Base-by-base conservation (phyloP, 2,329 filamentous ascomycete genomes). In the Metarhizium humberi region DNA sequence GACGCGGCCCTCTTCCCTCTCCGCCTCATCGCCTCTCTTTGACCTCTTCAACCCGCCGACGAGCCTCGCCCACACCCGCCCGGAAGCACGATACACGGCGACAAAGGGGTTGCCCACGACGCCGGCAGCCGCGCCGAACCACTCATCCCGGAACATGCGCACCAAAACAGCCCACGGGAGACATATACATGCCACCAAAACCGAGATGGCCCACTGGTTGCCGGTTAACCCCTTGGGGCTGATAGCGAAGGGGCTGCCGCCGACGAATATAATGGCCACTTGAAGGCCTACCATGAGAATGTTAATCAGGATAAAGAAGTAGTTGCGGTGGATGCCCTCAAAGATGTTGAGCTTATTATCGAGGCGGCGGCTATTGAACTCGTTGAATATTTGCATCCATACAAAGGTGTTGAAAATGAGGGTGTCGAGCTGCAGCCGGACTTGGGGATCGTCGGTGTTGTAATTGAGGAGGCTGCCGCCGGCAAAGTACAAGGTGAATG, bases 331-430 rank as follows among this genome's bases (percentile, higher is more conserved):
- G 56, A 95, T 82, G 55, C 88, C 88, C 69, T 95, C 90, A 56
- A 95, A 90, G 56, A 95, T 86, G 69, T 95, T 95, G 74, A 94
- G 85, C 55, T 82, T 83, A 71, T 95, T 95, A 70, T 95, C 91
- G 16, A 95, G 80, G 30, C 38, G 42, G 11, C 13, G 32, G 43
- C 46, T 34, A 45, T 18, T 49, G 36, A 57, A 48, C 78, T 77
- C 14, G 85, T 87, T 87, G 72, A 87, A 87, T 58, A 87, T 85
- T 63, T 87, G 84, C 76, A 87, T 82, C 83, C 84, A 87, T 2
- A 87, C 84, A 61, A 85, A 87, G 0, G 79, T 82, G 68, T 87
- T 87, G 72, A 87, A 87, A 50, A 87, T 78, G 56, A 86, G 74
- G 1, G 83, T 85, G 59, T 81, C 74, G 38, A 84, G 71, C 60